phyloP scores from a whole-genome alignment of 352 stramenopile species.

The Lagenidium sp. region DNA sequence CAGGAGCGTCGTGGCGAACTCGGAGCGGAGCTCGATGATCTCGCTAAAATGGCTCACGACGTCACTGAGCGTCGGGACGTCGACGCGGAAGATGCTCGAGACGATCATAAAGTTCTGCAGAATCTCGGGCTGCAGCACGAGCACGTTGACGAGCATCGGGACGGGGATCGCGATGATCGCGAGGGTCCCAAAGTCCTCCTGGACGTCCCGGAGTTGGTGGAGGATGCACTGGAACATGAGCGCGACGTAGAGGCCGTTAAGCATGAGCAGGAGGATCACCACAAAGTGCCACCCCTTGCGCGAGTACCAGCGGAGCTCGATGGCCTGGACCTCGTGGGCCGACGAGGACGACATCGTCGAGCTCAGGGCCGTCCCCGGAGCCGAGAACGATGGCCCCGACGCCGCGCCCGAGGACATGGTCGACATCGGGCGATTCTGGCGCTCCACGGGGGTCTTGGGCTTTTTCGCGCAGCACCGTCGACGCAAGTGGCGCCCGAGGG shows the following conservation, averaged over 20 bases:
- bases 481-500: no score
- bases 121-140: slow-evolving; percentile 50
- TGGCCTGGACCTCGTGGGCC: slow-evolving; percentile 13
- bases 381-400: slow-evolving; percentile 1
- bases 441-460: no score
- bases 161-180: slow-evolving; percentile 19
- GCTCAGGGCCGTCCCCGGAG: slow-evolving; percentile 9
- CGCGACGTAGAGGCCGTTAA: slow-evolving; percentile 63
- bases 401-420: no score
- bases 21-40: slow-evolving; percentile 37
- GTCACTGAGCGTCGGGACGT: slow-evolving; percentile 37
- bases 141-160: slow-evolving; percentile 43
- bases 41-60: slow-evolving; percentile 57
- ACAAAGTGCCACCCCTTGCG: slow-evolving; percentile 57
- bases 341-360: slow-evolving; percentile 8
- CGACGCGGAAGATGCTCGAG: slow-evolving; percentile 40
- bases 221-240: slow-evolving; percentile 55
- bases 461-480: no score
- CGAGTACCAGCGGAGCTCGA: slow-evolving; percentile 36
- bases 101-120: slow-evolving; percentile 56
- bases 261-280: slow-evolving; percentile 49
- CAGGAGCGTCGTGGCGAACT: slow-evolving; percentile 29
- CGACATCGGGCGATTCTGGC: no score
- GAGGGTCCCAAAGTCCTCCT: slow-evolving; percentile 10
- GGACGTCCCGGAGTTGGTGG: slow-evolving; percentile 30